Percentiles rank a stretch among this genome's conserved stretches.
phyloP scores from a whole-genome alignment of 2,329 filamentous ascomycete genomes.

The Madurella fahalii region DNA sequence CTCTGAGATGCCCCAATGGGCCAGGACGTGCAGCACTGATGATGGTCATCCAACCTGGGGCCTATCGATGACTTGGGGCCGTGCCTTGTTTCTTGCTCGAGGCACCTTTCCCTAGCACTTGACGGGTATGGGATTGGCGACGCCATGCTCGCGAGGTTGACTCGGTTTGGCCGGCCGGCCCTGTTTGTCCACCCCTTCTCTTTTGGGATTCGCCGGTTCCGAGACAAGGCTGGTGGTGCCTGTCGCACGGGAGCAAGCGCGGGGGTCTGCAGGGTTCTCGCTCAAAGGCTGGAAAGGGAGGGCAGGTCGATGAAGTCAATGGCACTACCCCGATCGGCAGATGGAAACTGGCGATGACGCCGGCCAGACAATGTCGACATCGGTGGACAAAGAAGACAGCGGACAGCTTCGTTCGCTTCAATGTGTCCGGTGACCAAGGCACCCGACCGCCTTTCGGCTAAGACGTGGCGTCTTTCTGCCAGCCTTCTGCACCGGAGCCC shows the following conservation, averaged over 20 bases:
- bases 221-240: background rate
- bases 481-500: background rate
- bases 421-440: slow-evolving; percentile 4
- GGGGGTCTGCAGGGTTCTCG: background rate
- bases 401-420: background rate
- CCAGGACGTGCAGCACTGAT: background rate
- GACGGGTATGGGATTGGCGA: slow-evolving; percentile 1
- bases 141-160: background rate
- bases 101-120: background rate
- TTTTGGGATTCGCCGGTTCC: background rate
- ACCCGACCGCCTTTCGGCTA: background rate
- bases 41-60: background rate
- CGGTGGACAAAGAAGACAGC: background rate
- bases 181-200: slow-evolving; percentile 4
- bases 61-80: background rate
- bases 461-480: slow-evolving; percentile 13
- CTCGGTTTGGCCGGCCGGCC: slow-evolving; percentile 2
- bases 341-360: too few relatives aligned
- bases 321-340: too few relatives aligned
- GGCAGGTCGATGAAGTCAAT: too few relatives aligned
- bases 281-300: too few relatives aligned
- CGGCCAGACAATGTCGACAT: too few relatives aligned
- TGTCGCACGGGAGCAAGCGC: slow-evolving; percentile 1
- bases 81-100: background rate
- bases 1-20: background rate